Evolutionary conservation across 2,329 filamentous ascomycete species (phyloP).

Genomic region (Hypoxylon sp.): DNA sequence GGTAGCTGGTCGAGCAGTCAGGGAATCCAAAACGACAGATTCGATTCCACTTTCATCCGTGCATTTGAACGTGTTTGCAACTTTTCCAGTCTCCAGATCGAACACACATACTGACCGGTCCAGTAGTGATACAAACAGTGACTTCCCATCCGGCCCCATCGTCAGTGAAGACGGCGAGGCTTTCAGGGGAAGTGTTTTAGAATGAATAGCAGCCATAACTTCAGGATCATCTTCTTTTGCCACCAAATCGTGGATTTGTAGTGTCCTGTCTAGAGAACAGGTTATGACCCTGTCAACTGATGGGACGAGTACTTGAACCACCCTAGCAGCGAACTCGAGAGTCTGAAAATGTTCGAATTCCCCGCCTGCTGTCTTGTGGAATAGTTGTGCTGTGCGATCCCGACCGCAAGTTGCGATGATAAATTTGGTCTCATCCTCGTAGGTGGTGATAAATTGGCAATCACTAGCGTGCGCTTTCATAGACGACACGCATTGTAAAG

Average conservation of each 20-base stretch:
- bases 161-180: slow-evolving; percentile 89
- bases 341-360: slow-evolving; percentile 88
- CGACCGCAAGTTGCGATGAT: slow-evolving; percentile 87
- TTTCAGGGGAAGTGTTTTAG: slow-evolving; percentile 84
- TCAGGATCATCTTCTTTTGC: slow-evolving; percentile 75
- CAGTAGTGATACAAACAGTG: slow-evolving; percentile 71
- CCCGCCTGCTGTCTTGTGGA: slow-evolving; percentile 71
- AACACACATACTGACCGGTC: slow-evolving; percentile 74
- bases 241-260: slow-evolving; percentile 85
- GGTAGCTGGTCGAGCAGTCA: slow-evolving; percentile 74
- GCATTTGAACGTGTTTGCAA: slow-evolving; percentile 83
- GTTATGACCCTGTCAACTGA: slow-evolving; percentile 84
- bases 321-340: slow-evolving; percentile 90
- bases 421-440: slow-evolving; percentile 71
- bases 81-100: slow-evolving; percentile 77
- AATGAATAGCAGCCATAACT: slow-evolving; percentile 81
- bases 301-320: slow-evolving; percentile 81
- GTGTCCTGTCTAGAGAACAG: slow-evolving; percentile 87
- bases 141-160: slow-evolving; percentile 73
- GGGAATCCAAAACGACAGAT: slow-evolving; percentile 84
- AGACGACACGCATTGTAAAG: slow-evolving; percentile 74
- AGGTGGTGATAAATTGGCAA: slow-evolving; percentile 84
- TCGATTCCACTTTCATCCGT: slow-evolving; percentile 85
- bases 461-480: slow-evolving; percentile 90
- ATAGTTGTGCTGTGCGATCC: slow-evolving; percentile 95